A percentile compares a stretch with the other conserved stretches of the same genome.
Evolutionary conservation across 1,284 basidiomycete species (phyloP).

Genomic region (Leccinum griseonigrum): DNA sequence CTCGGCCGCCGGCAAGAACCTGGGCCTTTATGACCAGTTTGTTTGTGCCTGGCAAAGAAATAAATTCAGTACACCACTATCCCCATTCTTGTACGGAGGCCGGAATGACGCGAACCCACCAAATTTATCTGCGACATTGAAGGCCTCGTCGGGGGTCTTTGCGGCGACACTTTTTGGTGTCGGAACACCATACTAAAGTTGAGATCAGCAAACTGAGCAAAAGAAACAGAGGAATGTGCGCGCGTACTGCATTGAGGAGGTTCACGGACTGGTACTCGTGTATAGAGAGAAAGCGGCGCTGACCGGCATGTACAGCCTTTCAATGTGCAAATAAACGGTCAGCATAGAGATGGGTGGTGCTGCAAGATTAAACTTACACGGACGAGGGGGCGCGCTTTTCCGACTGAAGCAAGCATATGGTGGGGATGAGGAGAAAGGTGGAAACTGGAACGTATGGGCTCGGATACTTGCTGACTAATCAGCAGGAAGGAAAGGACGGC

Average conservation of each 20-base stretch:
- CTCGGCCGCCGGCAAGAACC: conserved; percentile 97
- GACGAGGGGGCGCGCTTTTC: conserved; percentile 59
- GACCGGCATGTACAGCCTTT: conserved; percentile 68
- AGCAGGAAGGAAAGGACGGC: conserved; percentile 10
- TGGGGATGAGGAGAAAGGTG: conserved; percentile 21
- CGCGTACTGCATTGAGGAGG: conserved; percentile 82
- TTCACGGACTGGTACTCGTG: conserved; percentile 99
- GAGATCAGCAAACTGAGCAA: conserved; percentile 2
- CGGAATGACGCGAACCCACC: conserved; percentile 43
- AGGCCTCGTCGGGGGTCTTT: conserved; percentile 88
- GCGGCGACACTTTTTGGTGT: conserved; percentile 94
- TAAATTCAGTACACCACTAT: neutral
- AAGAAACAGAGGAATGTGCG: conserved; percentile 21
- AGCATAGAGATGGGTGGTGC: neutral
- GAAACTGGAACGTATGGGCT: neutral
- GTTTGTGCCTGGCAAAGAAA: conserved; percentile 48
- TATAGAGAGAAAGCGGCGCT: conserved; percentile 94
- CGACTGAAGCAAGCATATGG: conserved; percentile 60
- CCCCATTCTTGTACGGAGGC: neutral
- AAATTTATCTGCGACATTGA: conserved; percentile 85
- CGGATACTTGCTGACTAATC: conserved; percentile 21
- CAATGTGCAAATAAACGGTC: neutral
- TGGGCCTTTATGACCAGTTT: conserved; percentile 96
- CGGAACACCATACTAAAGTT: conserved; percentile 84
- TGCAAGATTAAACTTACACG: conserved; percentile 46